Evolutionary conservation across 768 basidiomycete genomes (phyloP), one percentile per base, ranked within the genome.

Genomic region (Leccinum disarticulatum): DNA sequence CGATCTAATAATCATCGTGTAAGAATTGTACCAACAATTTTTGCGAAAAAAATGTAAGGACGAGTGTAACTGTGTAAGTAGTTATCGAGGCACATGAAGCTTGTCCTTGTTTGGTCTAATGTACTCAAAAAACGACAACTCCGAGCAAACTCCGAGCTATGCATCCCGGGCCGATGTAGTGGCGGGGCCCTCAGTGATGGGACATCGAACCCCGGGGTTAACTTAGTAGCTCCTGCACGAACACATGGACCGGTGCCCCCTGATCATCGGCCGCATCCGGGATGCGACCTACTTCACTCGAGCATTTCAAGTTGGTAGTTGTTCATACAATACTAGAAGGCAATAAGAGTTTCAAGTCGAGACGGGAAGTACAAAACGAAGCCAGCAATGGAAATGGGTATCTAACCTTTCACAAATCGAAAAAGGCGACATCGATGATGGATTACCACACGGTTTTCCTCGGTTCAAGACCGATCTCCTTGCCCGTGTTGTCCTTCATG

Each of bases 391-490:
- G 22, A 28, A 27, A n/a, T 28, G 13, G 14, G 19, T 19, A 54
- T 53, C 22, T n/a, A 25, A 11, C 30, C 19, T 27, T 35, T 19
- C 27, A 61, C 41, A 60, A 63, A 61, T 57, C 61, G 27, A 63
- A 51, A 50, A 35, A 27, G 13, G 28, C 33, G 30, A 30, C 17
- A 35, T 17, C 8, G n/a, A 22, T 4, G 17, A 13, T 35, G 5
- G 14, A 17, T 53, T 30, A 64, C 58, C 55, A 58, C 48, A 43
- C 43, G 11, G 6, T 33, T 67, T 59, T 75, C 57, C 56, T 73
- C 30, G 41, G 68, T 19, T 69, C 73, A 25, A 76, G 54, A 19
- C 76, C 75, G 8, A 77, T 69, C 63, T 76, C 75, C 58, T 66
- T 67, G 2, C 75, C 76, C 27, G 60, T 60, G 17, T 69, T 66